Percentiles rank a stretch among this genome's conserved stretches.
These are phyloP conservation scores for Botrytis squamosa DNA, from an alignment of 2,329 filamentous ascomycete species.

Conservation along the genomic window DNA sequence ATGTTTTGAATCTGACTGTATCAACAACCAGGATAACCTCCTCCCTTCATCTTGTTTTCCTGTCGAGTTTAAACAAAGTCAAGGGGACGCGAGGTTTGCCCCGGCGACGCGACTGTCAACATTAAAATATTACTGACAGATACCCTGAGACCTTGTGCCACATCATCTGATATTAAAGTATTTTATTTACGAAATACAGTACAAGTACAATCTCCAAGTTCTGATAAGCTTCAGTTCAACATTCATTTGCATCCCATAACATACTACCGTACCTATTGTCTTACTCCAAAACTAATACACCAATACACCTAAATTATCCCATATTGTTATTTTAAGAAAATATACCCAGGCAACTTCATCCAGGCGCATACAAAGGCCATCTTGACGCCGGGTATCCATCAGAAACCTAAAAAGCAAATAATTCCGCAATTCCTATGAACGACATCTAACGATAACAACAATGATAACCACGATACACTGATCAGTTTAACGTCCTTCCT, in stretches of 20 bases:
- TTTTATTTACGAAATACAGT: slow-evolving; percentile 5
- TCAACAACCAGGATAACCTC: slow-evolving; percentile 1
- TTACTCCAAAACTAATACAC: slow-evolving; percentile 5
- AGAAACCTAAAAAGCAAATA: slow-evolving; percentile 13
- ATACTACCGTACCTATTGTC: slow-evolving; percentile 1
- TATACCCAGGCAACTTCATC: not conserved
- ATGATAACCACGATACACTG: slow-evolving; percentile 21
- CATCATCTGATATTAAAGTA: slow-evolving; percentile 12
- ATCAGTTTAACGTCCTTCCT: slow-evolving; percentile 9
- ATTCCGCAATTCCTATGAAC: slow-evolving; percentile 3
- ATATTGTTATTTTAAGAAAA: not conserved
- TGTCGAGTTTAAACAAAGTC: not conserved
- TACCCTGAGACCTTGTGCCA: slow-evolving; percentile 18
- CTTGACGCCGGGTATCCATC: not conserved
- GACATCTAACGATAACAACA: slow-evolving; percentile 20
- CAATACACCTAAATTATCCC: not conserved
- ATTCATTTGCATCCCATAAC: slow-evolving; percentile 5
- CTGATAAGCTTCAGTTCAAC: slow-evolving; percentile 10
- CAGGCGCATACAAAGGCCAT: not conserved
- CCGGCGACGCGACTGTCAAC: slow-evolving; percentile 19
- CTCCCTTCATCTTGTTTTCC: slow-evolving; percentile 2
- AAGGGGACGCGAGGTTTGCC: slow-evolving; percentile 14
- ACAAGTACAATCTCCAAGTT: slow-evolving; percentile 4
- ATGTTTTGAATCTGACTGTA: not conserved
- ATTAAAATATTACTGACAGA: slow-evolving; percentile 8